A percentile compares a stretch with the other conserved stretches of the same genome.
phyloP scores from a whole-genome alignment of 345 rosid species.

The Moricandia arvensis region DNA sequence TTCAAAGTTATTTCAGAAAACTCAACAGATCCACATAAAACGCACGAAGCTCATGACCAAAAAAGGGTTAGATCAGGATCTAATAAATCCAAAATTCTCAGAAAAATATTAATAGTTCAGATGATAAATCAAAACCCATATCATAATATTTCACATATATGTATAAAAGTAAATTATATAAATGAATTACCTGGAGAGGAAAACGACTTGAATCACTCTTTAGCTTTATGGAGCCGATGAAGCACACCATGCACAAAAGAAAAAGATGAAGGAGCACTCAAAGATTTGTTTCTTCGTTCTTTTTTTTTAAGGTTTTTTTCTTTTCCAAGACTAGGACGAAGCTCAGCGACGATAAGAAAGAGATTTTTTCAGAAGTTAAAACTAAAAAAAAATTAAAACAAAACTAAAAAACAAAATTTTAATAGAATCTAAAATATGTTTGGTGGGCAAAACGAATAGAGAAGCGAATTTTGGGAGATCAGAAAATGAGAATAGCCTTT shows the following conservation, averaged over 20 bases:
- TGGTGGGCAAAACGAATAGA: conserved; percentile 26
- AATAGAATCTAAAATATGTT: conserved; percentile 23
- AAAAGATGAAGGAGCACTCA: too few relatives aligned
- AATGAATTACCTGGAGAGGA: conserved; percentile 34
- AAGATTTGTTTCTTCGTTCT: too few relatives aligned
- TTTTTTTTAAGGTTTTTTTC: too few relatives aligned
- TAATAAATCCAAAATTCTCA: background rate
- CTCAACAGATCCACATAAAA: background rate
- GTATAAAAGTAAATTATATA: background rate
- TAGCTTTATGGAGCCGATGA: conserved; percentile 30
- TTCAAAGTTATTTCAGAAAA: too few relatives aligned
- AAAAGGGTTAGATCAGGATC: conserved; percentile 18
- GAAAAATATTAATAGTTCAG: background rate
- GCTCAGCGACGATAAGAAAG: conserved; percentile 25
- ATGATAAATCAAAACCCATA: background rate
- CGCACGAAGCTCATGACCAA: background rate
- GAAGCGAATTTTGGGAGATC: conserved; percentile 25
- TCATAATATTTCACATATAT: too few relatives aligned
- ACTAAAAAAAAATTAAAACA: background rate
- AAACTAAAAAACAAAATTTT: background rate
- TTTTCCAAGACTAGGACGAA: conserved; percentile 31
- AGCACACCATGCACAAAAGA: conserved; percentile 25
- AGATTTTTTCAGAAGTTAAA: conserved; percentile 21
- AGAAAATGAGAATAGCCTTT: conserved; percentile 7
- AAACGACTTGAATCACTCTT: conserved; percentile 25